Percentiles rank a stretch among this genome's conserved stretches.
These are phyloP conservation scores for Aureobasidium lini DNA, from an alignment of 2,329 filamentous ascomycete species.

Conservation along the genomic window DNA sequence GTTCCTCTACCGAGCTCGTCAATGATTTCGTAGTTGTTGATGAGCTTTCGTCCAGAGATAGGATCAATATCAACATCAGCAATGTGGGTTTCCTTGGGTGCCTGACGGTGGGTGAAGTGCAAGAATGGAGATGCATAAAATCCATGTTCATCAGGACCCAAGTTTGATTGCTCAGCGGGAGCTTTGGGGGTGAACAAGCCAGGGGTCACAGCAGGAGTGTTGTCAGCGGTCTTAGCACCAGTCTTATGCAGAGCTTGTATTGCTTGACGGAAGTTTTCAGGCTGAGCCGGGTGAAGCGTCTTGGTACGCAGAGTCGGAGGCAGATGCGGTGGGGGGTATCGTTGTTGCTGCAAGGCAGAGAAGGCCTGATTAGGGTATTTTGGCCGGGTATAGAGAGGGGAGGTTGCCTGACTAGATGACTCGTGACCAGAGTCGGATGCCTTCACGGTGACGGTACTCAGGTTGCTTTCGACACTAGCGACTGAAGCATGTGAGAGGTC, in stretches of 20 bases:
- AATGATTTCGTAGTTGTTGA: conserved; percentile 97
- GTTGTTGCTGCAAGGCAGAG: conserved; percentile 40
- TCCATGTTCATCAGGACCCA: conserved; percentile 28
- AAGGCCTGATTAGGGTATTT: conserved; percentile 44
- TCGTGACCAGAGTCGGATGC: conserved; percentile 22
- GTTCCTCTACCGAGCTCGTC: conserved; percentile 93
- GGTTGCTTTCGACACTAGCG: conserved; percentile 33
- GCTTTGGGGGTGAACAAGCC: conserved; percentile 37
- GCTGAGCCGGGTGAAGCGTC: conserved; percentile 34
- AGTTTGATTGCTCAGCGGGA: conserved; percentile 24
- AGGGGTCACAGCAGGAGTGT: conserved; percentile 41
- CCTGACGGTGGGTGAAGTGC: conserved; percentile 41
- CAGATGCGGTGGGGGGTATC: conserved; percentile 33
- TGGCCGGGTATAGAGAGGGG: conserved; percentile 26
- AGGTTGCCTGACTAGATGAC: conserved; percentile 12
- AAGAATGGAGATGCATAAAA: conserved; percentile 44
- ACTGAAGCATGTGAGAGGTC: conserved; percentile 36
- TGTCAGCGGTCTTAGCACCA: conserved; percentile 36
- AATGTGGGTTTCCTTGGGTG: conserved; percentile 65
- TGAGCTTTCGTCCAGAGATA: conserved; percentile 84
- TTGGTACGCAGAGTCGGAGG: conserved; percentile 34
- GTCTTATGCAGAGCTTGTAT: conserved; percentile 33
- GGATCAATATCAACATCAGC: conserved; percentile 84
- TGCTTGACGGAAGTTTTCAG: conserved; percentile 34
- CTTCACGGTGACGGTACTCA: conserved; percentile 28